Percentiles rank a stretch among this genome's conserved stretches.
These are phyloP conservation scores for Ascochyta pisi DNA, from an alignment of 2,329 filamentous ascomycete genomes.

Conservation along the genomic window DNA sequence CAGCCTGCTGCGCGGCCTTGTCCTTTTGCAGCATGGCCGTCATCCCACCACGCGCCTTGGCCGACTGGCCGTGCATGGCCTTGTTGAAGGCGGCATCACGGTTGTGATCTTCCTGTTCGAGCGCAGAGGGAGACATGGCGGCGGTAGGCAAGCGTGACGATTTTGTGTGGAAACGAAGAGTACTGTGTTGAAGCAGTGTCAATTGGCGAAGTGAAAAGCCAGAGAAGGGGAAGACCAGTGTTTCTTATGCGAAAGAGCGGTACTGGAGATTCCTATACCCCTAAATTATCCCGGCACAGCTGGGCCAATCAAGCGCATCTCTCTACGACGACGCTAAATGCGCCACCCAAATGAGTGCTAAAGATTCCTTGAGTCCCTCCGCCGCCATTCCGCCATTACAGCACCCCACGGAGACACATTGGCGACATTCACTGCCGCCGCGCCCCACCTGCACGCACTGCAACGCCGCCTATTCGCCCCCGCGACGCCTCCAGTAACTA, in stretches of 20 bases:
- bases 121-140: conserved; percentile 61
- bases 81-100: conserved; percentile 93
- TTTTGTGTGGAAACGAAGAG: conserved; percentile 8
- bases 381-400: conserved; percentile 13
- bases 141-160: conserved; percentile 13
- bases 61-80: conserved; percentile 79
- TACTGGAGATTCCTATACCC: conserved; percentile 35
- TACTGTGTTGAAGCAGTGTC: conserved; percentile 21
- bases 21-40: conserved; percentile 88
- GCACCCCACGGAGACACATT: conserved; percentile 7
- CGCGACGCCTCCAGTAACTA: neutral
- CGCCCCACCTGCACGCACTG: conserved; percentile 18
- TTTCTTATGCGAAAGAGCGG: conserved; percentile 35
- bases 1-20: conserved; percentile 76
- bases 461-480: conserved; percentile 9
- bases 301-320: conserved; percentile 8
- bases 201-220: conserved; percentile 27
- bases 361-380: conserved; percentile 3
- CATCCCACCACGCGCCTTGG: conserved; percentile 74
- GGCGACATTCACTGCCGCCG: conserved; percentile 7
- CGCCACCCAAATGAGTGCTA: conserved; percentile 11
- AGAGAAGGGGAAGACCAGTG: conserved; percentile 20
- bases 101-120: conserved; percentile 82
- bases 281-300: conserved; percentile 13
- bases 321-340: conserved; percentile 13